Base-by-base conservation (phyloP, 352 stramenopile species). In the Pythium brassicae region DNA sequence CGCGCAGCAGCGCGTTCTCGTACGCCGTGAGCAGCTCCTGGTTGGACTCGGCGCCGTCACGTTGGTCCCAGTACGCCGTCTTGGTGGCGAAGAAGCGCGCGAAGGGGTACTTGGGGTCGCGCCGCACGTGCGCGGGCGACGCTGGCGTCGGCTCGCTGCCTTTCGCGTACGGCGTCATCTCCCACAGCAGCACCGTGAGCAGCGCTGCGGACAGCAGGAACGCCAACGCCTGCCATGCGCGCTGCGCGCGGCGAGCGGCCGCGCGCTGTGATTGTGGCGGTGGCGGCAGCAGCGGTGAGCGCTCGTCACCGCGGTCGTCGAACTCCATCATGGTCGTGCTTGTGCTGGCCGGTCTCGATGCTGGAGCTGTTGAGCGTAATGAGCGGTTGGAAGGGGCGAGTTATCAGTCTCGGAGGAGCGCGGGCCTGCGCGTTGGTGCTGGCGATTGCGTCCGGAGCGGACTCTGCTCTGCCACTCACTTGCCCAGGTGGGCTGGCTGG, bases 41-140 rank as follows among this genome's bases (percentile, higher is more conserved):
- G 50, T 63, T 62, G 44, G 34, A 46, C 32, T 59, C 53, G 37
- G 26, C 26, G 14, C 50, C 37, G 57, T 66, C 65, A 22, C 70
- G 72, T 47, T 83, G 73, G 53, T 83, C 71, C 73, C 73, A 83
- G 59, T 83, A 80, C 62, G 61, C 71, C 12, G 71, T 83, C 71
- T 80, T 83, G 35, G 73, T 78, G n/a, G 71, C 73, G 62, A 78
- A 83, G 27, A 69, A 80, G 39, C 57, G 61, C 19, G 57, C 61
- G 45, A 68, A 57, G 23, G 43, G 57, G 57, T 65, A 68, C 26
- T 55, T 49, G 22, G 37, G 17, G 39, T 57, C 52, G 39, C 46
- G 53, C 23, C 49, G 48, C 15, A 65, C 47, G 47, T 65, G 53
- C 20, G 27, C 32, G 14, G 42, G 55, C 4, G 50, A 27, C 35